A percentile compares a stretch with the other conserved stretches of the same genome.
Conservation (phyloP, 164 flowering plant genomes). For the Buxus sempervirens region DNA sequence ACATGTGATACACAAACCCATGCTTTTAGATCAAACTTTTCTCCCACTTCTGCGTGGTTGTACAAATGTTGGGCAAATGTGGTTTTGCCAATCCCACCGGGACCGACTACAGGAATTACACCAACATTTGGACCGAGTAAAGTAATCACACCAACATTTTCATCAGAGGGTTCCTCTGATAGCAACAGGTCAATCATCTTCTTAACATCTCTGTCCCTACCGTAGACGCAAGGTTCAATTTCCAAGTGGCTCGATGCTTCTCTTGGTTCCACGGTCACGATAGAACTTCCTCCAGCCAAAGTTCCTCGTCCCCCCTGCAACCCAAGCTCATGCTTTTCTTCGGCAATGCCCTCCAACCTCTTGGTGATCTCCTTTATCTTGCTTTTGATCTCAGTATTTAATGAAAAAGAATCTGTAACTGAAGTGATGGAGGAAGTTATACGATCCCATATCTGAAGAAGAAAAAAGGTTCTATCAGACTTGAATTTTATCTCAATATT, state of each 20-base stretch:
- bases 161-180: not conserved
- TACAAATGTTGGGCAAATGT: not conserved
- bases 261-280: not conserved
- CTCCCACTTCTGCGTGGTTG: slow-evolving; percentile 2
- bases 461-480: too few species aligned
- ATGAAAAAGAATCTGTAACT: too few species aligned
- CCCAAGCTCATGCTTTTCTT: not conserved
- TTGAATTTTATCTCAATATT: too few species aligned
- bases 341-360: slow-evolving; percentile 5
- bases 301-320: not conserved
- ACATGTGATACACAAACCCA: slow-evolving; percentile 20
- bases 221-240: not conserved
- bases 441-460: too few species aligned
- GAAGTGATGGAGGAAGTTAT: not conserved
- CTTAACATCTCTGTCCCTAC: not conserved
- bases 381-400: not conserved
- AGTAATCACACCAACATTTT: too few species aligned
- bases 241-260: not conserved
- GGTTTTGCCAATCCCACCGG: not conserved
- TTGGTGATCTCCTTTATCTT: not conserved
- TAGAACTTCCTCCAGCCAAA: not conserved
- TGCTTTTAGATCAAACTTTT: slow-evolving; percentile 5
- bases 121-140: too few species aligned
- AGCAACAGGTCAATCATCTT: not conserved
- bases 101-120: not conserved